A percentile compares a stretch with the other conserved stretches of the same genome.
These are phyloP conservation scores for Exophiala oligosperma DNA, from an alignment of 2,329 filamentous ascomycete genomes.

Conservation along the genomic window DNA sequence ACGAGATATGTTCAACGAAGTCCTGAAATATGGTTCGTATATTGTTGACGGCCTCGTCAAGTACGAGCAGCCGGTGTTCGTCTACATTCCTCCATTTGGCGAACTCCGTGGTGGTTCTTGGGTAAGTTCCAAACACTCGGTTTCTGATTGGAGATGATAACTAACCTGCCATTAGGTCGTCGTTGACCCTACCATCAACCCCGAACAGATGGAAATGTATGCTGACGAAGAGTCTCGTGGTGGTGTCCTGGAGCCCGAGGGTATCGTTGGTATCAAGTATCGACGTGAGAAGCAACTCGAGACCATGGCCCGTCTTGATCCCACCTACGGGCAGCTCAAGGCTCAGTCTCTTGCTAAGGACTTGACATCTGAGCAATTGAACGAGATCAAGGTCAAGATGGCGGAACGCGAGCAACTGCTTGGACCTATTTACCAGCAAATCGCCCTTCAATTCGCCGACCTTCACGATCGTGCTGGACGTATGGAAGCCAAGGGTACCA, in stretches of 20 bases:
- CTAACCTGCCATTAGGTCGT: constrained; percentile 65
- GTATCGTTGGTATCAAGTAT: constrained; percentile 98
- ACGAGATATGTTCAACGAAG: constrained; percentile 99
- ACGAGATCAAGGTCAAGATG: constrained; percentile 81
- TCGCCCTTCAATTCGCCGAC: constrained; percentile 95
- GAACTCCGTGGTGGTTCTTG: constrained; percentile 98
- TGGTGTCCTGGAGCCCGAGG: constrained; percentile 96
- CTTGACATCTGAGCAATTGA: constrained; percentile 71
- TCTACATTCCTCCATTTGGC: constrained; percentile 95
- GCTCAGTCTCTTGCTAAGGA: constrained; percentile 69
- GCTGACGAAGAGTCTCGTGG: constrained; percentile 91
- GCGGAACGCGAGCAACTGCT: constrained; percentile 81
- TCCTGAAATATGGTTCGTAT: constrained; percentile 98
- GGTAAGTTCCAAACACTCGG: constrained; percentile 50
- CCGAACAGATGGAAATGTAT: constrained; percentile 98
- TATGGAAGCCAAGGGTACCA: constrained; percentile 97
- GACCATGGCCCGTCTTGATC: constrained; percentile 93
- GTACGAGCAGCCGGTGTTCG: constrained; percentile 97
- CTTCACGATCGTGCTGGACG: constrained; percentile 94
- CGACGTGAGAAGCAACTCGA: constrained; percentile 95
- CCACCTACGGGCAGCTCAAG: constrained; percentile 78
- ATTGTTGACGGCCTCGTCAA: constrained; percentile 98
- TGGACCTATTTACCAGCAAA: constrained; percentile 89
- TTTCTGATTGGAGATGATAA: constrained; percentile 9
- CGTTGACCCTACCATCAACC: constrained; percentile 97